These are phyloP conservation scores for Myxozyma kluyveri DNA, from an alignment of 805 yeast species.

Conservation along the genomic window DNA sequence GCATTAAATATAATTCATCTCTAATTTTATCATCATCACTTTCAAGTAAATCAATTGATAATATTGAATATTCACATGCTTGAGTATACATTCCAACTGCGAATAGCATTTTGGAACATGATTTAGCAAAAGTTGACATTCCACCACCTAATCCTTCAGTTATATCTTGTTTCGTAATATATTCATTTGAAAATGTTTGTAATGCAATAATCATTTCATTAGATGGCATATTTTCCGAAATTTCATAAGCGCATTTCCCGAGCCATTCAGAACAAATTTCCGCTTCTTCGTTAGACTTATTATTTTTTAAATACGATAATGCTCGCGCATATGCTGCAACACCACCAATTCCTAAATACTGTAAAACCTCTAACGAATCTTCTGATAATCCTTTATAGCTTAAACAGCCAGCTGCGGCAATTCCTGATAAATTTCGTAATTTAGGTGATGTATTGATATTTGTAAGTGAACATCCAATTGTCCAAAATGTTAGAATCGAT, in stretches of 20 bases:
- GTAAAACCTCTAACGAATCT: background rate
- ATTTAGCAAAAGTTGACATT: conserved; percentile 41
- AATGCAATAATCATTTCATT: no score
- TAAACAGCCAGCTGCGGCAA: conserved; percentile 13
- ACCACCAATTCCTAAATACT: conserved; percentile 10
- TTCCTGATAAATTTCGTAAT: conserved; percentile 1
- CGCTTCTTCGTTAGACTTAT: no score
- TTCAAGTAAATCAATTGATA: conserved; percentile 28
- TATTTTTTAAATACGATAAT: conserved; percentile 12
- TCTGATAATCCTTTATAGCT: background rate
- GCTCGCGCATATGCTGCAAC: conserved; percentile 17
- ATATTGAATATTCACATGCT: conserved; percentile 42
- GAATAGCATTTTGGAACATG: conserved; percentile 42
- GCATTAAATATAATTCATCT: conserved; percentile 1
- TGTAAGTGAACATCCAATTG: conserved; percentile 1
- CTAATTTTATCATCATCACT: background rate
- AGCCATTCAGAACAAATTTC: conserved; percentile 2
- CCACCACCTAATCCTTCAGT: conserved; percentile 13
- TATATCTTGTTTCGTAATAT: background rate
- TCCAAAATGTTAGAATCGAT: conserved; percentile 9
- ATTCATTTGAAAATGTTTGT: background rate
- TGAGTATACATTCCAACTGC: conserved; percentile 35
- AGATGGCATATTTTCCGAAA: no score
- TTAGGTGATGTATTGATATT: background rate
- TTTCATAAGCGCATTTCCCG: conserved; percentile 1